Evolutionary conservation across 495 filamentous ascomycete genomes (phyloP), one percentile per base, ranked within the genome.

Genomic region (Sordaria brevicollis): DNA sequence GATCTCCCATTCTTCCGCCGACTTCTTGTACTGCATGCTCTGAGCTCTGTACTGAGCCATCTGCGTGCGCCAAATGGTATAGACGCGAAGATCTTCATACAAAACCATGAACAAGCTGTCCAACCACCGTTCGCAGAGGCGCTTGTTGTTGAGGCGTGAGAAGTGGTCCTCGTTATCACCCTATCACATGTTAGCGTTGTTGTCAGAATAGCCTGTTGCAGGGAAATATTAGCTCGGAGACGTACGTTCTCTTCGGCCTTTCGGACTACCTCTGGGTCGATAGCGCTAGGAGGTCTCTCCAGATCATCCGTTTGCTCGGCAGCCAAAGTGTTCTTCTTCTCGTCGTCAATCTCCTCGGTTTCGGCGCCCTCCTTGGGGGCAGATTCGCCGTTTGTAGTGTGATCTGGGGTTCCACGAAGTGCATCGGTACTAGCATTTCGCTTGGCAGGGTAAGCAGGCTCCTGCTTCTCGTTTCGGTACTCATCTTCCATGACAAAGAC

Each of bases 401-500:
- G 86, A 70, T 87, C 88, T 34, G 89, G 86, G 36, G 86, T 88
- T 67, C 87, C 89, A 69, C 89, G 86, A 17, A 95, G 81, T 65
- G 87, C 92, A 70, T 89, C 88, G 35, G 89, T 93, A 80, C 92
- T 94, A 34, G 91, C 88, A 74, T 89, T 93, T 31, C 88, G 86
- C 65, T 87, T 88, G 35, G 83, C 76, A 3, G 84, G 77, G 17
- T 83, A 82, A 15, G 83, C 75, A 17, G 75, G 73, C 68, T 90
- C 89, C 70, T 95, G 90, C 73, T 92, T 94, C 80, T 99, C 95
- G 67, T 87, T 90, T 17, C 96, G 88, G 73, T 99, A 99, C 78
- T 99, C 95, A 75, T 99, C 95, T 76, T 99, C 95, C 95, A 99
- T 99, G 35, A 99, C 96, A 74, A 99, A 99, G 5, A 98, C 95